Evolutionary conservation across 805 yeast genomes (phyloP), one percentile per base, ranked within the genome.

Genomic region (Diddensiella transvaalensis): DNA sequence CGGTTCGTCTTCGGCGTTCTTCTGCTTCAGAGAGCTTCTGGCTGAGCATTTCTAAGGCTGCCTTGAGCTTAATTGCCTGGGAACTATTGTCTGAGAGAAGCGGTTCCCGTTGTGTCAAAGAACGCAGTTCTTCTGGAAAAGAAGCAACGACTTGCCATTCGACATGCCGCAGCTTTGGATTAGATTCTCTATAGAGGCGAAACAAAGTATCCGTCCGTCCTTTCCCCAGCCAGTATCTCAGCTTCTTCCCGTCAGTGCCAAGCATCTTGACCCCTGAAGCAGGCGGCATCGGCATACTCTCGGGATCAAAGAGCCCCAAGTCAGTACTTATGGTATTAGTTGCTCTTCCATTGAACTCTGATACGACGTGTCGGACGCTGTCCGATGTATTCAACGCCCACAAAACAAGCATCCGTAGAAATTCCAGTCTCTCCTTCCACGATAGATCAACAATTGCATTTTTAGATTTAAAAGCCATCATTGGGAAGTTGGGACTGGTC

Each of bases 101-200:
- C n/a, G 42, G 23, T 11, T 40, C 46, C 6, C 21, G 1, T 2
- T 17, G 43, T 3, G 59, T 44, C 21, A 67, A 53, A 10, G 21
- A 40, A 29, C 49, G 44, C 4, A 66, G 50, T 46, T 64, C 67
- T 4, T 49, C 54, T 6, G 49, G 50, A 15, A 46, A 42, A 19
- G 60, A 48, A 5, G 71, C 71, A 4, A 69, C 61, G 1, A 68
- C 56, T 29, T 53, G 50, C 73, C 72, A 69, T 39, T 54, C 54
- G 15, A 64, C 68, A 4, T 53, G 48, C 11, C 58, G 44, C 35
- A 64, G 51, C 18, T 57, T 54, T 13, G 68, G 63, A 51, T 62
- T 62, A 3, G 67, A 54, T 49, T 65, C 63, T 4, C 57, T 44
- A 51, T 62, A 68, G 2, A 69, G 50, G 4, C 72, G 47, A 53